Evolutionary conservation across 192 early-diverging fungal genomes (phyloP).

Genomic region (Podila horticola): DNA sequence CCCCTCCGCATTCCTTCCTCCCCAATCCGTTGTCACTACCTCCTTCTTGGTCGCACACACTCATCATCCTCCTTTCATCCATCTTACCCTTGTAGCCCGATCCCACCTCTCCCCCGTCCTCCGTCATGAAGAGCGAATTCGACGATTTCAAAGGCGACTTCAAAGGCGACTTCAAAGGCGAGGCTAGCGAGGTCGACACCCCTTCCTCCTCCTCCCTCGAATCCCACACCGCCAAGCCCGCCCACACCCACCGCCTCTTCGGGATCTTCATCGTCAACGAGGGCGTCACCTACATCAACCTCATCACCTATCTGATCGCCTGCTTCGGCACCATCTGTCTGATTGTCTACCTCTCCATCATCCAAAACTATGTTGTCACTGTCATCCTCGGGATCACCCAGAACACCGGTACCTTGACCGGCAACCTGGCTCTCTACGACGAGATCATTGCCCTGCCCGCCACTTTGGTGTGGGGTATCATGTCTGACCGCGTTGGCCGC

Average conservation of each 20-base stretch:
- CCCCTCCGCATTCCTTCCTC: neutral
- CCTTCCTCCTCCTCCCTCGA: neutral
- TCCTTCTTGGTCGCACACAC: neutral
- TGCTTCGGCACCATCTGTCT: constrained; percentile 38
- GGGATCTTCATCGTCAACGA: constrained; percentile 35
- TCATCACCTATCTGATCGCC: constrained; percentile 40
- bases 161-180: neutral
- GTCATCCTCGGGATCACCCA: constrained; percentile 25
- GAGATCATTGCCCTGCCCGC: constrained; percentile 67
- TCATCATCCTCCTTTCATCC: neutral
- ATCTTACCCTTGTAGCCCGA: neutral
- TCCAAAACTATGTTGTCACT: constrained; percentile 54
- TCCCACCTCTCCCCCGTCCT: neutral
- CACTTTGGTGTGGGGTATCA: constrained; percentile 68
- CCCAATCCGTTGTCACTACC: no score
- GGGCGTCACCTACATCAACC: constrained; percentile 24
- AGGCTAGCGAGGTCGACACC: neutral
- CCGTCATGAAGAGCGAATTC: neutral
- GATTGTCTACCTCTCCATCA: constrained; percentile 52
- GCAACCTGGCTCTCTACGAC: constrained; percentile 71
- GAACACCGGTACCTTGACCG: constrained; percentile 54
- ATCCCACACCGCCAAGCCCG: neutral
- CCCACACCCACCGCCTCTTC: constrained; percentile 39
- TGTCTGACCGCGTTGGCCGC: constrained; percentile 68
- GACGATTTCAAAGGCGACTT: neutral